Evolutionary conservation across 2,329 filamentous ascomycete genomes (phyloP).

Genomic region (Neonectria hederae): DNA sequence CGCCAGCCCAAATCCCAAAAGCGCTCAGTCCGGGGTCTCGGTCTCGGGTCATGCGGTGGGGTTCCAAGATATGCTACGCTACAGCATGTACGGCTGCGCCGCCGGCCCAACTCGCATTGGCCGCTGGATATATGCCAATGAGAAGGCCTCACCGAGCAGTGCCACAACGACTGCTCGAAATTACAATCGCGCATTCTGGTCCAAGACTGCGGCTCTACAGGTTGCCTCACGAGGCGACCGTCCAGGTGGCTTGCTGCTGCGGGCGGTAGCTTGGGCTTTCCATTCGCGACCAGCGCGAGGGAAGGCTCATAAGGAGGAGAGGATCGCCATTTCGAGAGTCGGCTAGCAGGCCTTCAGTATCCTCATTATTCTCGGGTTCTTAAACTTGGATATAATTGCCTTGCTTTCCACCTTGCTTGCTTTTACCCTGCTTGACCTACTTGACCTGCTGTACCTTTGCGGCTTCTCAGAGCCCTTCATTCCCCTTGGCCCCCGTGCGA

Average conservation of each 20-base stretch:
- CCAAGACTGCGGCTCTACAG: not conserved
- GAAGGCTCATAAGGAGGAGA: not conserved
- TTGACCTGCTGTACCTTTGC: not conserved
- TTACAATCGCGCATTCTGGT: constrained; percentile 19
- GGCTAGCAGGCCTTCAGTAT: not conserved
- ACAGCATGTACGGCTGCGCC: not conserved
- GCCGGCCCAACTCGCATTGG: constrained; percentile 15
- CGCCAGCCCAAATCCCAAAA: constrained; percentile 12
- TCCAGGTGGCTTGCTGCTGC: not conserved
- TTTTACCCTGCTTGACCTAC: not conserved
- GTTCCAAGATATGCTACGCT: not conserved
- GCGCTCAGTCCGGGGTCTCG: not conserved
- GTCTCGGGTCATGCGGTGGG: constrained; percentile 2
- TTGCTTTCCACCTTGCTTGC: not conserved
- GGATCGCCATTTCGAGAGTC: not conserved
- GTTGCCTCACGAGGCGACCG: constrained; percentile 15
- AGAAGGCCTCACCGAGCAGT: not conserved
- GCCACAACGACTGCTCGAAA: constrained; percentile 6
- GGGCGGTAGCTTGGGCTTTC: not conserved
- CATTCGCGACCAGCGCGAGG: not conserved
- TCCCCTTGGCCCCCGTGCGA: not conserved
- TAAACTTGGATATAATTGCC: not conserved
- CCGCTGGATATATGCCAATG: constrained; percentile 13
- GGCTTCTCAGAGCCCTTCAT: not conserved
- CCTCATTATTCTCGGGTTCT: not conserved